Conservation (phyloP, 2,329 filamentous ascomycete genomes). For the Fusarium sp. region DNA sequence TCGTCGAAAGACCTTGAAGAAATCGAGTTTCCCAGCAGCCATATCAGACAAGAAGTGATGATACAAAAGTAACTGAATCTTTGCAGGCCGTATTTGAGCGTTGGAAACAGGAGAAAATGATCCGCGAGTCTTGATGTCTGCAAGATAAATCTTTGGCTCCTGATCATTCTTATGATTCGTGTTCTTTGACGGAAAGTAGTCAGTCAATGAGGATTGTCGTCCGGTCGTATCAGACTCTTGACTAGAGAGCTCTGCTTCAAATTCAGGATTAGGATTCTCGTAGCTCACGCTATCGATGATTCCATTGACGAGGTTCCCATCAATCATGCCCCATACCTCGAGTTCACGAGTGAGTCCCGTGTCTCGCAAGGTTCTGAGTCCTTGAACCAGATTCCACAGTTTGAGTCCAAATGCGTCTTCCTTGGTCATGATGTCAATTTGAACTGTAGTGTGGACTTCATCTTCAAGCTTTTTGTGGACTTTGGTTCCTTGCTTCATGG, state of each 20-base stretch:
- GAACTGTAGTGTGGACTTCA: conserved; percentile 80
- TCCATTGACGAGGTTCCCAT: conserved; percentile 85
- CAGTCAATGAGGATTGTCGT: conserved; percentile 50
- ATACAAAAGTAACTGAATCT: conserved; percentile 90
- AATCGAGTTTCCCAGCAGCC: conserved; percentile 74
- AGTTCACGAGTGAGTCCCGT: conserved; percentile 78
- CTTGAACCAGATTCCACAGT: conserved; percentile 92
- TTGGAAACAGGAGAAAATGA: conserved; percentile 70
- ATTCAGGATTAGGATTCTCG: conserved; percentile 74
- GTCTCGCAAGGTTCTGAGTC: conserved; percentile 75
- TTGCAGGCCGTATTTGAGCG: conserved; percentile 76
- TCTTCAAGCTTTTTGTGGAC: conserved; percentile 87
- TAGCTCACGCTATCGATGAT: conserved; percentile 88
- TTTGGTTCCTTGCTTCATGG: conserved; percentile 83
- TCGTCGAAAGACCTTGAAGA: conserved; percentile 71
- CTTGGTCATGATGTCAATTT: conserved; percentile 73
- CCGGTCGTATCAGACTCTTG: conserved; percentile 42
- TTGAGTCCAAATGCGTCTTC: conserved; percentile 85
- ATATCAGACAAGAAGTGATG: conserved; percentile 83
- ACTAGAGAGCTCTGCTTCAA: conserved; percentile 66
- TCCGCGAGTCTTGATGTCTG: conserved; percentile 86
- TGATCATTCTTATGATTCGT: not conserved
- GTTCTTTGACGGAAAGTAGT: conserved; percentile 49
- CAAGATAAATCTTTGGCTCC: conserved; percentile 69
- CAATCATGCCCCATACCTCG: conserved; percentile 84